phyloP scores from a whole-genome alignment of 192 early-diverging fungal species.

The Backusella tuberculispora region DNA sequence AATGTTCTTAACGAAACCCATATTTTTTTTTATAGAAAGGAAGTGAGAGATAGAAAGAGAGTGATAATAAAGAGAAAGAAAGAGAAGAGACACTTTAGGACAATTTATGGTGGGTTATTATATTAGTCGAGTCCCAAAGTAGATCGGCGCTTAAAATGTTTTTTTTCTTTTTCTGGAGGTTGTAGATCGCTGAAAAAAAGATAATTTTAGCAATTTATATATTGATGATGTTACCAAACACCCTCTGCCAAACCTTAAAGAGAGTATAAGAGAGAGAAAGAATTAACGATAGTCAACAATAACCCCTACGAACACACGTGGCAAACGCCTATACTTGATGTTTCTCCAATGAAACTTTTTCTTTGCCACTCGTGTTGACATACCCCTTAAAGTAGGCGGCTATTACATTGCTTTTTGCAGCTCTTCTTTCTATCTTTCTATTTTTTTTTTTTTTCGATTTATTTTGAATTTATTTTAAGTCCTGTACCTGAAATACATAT shows the following conservation, averaged over 20 bases:
- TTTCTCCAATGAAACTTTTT: constrained; percentile 8
- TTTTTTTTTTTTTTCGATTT: neutral
- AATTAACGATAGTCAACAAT: too few relatives aligned
- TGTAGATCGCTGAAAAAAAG: constrained; percentile 7
- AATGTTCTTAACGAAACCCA: constrained; percentile 62
- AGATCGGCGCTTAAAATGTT: neutral
- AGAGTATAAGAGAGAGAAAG: too few relatives aligned
- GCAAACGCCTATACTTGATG: constrained; percentile 3
- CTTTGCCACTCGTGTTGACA: neutral
- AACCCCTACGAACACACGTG: neutral
- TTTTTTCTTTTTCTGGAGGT: neutral
- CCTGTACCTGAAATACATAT: neutral
- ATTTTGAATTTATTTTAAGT: too few relatives aligned
- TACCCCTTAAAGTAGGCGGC: constrained; percentile 2
- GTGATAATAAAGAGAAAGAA: neutral
- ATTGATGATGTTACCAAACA: neutral
- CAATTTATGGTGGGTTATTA: constrained; percentile 1
- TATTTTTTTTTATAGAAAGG: constrained; percentile 14
- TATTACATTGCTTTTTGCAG: neutral
- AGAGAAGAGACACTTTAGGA: neutral
- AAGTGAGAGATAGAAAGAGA: constrained; percentile 19
- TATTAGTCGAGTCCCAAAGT: neutral
- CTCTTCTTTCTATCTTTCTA: neutral
- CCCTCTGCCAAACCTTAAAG: neutral
- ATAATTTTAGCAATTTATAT: neutral